Evolutionary conservation across 1,139 yeast species (phyloP), one percentile per base, ranked within the genome.

Genomic region (Debaryomyces udenii): DNA sequence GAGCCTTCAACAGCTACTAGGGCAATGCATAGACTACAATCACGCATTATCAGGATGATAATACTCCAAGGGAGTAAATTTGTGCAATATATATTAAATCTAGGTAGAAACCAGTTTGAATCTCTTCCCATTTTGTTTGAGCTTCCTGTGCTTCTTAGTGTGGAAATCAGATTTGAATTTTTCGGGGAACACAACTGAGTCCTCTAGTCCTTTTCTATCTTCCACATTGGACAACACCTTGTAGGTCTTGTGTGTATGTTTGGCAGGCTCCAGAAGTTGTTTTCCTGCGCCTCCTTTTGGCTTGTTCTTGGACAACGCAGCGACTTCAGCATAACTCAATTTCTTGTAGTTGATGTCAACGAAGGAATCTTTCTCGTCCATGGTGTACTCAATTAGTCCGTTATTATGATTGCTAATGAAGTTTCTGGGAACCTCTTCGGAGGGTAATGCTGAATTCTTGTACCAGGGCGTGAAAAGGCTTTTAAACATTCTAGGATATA

Each of bases 271-370:
- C 14, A 43, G 45, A 17, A 38, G 16, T 29, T 28, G 23, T 10
- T 15, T 26, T 23, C 26, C 30, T n/a, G 24, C 26, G 22, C 28
- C 43, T 6, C 31, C 31, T 33, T 38, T 40, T 27, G 43, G 45
- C 43, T 53, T 57, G 40, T 54, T 43, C 41, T 51, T 49, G 27
- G 64, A 57, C 47, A 70, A 47, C 18, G 61, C 54, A 10, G 78
- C 77, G 27, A 64, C 78, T 48, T 73, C 77, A 11, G 78, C 78
- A 44, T 72, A 73, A 20, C 73, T 64, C 50, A 72, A 61, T 42
- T 64, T 64, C 39, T 62, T 60, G 45, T 53, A 57, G 41, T 62
- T 61, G 41, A 73, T 69, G 35, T 68, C 73, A 27, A 72, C 64
- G 43, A 70, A 68, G 35, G 64, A 69, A 34, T 62, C 68, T 31